Conservation (phyloP, 2,329 filamentous ascomycete species). For the Fusarium sublunatum region DNA sequence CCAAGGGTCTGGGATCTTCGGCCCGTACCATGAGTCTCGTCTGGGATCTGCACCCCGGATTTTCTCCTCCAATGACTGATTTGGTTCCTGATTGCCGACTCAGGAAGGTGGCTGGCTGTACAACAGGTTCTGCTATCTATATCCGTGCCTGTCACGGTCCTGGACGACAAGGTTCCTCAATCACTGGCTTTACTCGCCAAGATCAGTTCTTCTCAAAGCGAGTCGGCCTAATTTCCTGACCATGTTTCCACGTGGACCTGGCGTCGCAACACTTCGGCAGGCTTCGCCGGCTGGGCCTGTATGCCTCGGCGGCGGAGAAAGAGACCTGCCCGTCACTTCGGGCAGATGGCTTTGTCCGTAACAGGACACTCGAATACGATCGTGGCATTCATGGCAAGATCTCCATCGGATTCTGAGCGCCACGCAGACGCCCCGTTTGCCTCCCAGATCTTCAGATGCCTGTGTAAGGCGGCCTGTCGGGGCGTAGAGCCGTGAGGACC, state of each 20-base stretch:
- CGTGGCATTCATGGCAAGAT: conserved; percentile 10
- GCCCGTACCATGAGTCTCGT: conserved; percentile 41
- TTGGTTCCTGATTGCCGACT: conserved; percentile 32
- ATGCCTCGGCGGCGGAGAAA: conserved; percentile 9
- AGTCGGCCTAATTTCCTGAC: conserved; percentile 24
- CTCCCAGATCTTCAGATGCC: conserved; percentile 2
- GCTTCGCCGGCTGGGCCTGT: conserved; percentile 1
- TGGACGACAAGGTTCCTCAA: conserved; percentile 2
- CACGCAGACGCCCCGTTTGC: conserved; percentile 7
- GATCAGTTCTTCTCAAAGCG: conserved; percentile 23
- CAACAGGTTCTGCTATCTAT: conserved; percentile 11
- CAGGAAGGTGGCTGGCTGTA: conserved; percentile 37
- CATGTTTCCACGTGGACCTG: conserved; percentile 26
- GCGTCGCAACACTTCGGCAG: conserved; percentile 26
- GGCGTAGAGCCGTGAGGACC: conserved; percentile 25
- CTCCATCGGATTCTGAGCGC: conserved; percentile 14
- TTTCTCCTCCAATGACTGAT: conserved; percentile 38
- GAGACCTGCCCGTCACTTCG: conserved; percentile 10
- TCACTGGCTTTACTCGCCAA: conserved; percentile 16
- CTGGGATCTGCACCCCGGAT: conserved; percentile 41
- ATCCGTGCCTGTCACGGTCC: not conserved
- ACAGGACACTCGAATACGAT: conserved; percentile 14
- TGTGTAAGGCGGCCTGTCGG: conserved; percentile 21
- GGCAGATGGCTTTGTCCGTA: conserved; percentile 15
- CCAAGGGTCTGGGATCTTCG: conserved; percentile 44